Percentiles rank a stretch among this genome's conserved stretches.
phyloP scores from a whole-genome alignment of 495 filamentous ascomycete species.

The Darksidea phi region DNA sequence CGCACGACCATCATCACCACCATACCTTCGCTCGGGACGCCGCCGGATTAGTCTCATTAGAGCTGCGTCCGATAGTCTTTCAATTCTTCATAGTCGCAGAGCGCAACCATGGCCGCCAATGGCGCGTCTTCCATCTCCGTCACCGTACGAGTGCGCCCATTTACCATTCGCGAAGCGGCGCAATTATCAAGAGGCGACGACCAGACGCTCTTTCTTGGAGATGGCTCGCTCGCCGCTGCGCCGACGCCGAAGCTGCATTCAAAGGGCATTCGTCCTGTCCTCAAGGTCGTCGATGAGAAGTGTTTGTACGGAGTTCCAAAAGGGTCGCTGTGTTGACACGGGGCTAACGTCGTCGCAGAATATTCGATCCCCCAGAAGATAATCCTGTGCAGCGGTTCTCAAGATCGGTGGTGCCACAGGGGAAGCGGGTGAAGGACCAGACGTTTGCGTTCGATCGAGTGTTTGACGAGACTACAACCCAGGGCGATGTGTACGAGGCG shows the following conservation, averaged over 20 bases:
- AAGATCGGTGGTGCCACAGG: slow-evolving; percentile 73
- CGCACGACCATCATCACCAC: neutral
- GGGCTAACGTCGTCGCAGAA: slow-evolving; percentile 52
- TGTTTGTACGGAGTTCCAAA: slow-evolving; percentile 68
- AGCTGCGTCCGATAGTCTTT: neutral
- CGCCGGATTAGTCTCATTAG: neutral
- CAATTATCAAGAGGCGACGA: slow-evolving; percentile 77
- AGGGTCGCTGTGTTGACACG: slow-evolving; percentile 31
- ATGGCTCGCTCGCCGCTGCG: slow-evolving; percentile 83
- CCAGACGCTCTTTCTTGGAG: slow-evolving; percentile 85
- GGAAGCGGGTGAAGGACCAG: slow-evolving; percentile 95
- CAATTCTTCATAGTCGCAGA: neutral
- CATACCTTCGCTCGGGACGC: slow-evolving; percentile 6
- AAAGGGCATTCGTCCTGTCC: slow-evolving; percentile 83
- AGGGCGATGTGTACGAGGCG: slow-evolving; percentile 92
- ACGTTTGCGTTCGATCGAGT: slow-evolving; percentile 95
- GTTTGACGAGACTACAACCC: slow-evolving; percentile 93
- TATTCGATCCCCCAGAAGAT: slow-evolving; percentile 97
- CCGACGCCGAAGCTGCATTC: slow-evolving; percentile 80
- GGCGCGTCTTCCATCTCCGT: slow-evolving; percentile 73
- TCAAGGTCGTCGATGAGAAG: slow-evolving; percentile 94
- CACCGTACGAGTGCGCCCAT: slow-evolving; percentile 87
- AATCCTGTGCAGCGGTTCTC: slow-evolving; percentile 91
- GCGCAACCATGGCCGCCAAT: slow-evolving; percentile 43
- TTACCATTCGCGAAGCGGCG: slow-evolving; percentile 74